Base-by-base conservation (phyloP, 345 rosid genomes). In the Euphorbia lathyris region DNA sequence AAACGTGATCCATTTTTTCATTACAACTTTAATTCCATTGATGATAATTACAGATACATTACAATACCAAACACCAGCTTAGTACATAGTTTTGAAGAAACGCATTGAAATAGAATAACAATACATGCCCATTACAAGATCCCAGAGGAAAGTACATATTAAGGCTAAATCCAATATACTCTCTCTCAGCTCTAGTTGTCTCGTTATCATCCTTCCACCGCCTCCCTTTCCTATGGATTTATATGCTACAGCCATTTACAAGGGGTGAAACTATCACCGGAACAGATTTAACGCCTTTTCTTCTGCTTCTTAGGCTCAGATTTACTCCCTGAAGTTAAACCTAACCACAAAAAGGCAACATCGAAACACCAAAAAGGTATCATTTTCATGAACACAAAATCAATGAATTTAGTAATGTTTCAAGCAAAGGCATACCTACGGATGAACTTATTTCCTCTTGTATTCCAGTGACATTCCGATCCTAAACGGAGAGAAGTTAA, bases 381-480 rank as follows among this genome's bases (percentile, higher is more conserved):
- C 12, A 19, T 22, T 6, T 64, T 64, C 48, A 25, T 42, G 36
- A 5, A 14, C 3, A 27, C n/a, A 47, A 48, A 48, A 47, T 4
- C 42, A 3, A 8, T 34, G 11, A 40, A 27, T 29, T 65, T 23
- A 29, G 17, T 11, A 12, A 22, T 2, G 32, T 4, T 34, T 34
- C 26, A n/a, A 22, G 43, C 38, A 17, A 58, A 62, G 43, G 68
- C 74, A 59, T 63, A 84, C 87, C 87, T 78, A 26, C 60, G 40
- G 68, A 66, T 55, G 45, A 60, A 63, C 61, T 58, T 4, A 26
- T 16, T 57, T 47, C 77, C 61, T 75, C 83, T 66, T 48, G 79
- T 74, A 83, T 72, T 57, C 80, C 81, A 47, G 75, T 78, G 72
- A 83, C 36, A 10, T 34, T 78, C 52, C 87, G 83, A 30, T 79